Evolutionary conservation across 306 rosid species (phyloP).

Genomic region (Quercus alba): DNA sequence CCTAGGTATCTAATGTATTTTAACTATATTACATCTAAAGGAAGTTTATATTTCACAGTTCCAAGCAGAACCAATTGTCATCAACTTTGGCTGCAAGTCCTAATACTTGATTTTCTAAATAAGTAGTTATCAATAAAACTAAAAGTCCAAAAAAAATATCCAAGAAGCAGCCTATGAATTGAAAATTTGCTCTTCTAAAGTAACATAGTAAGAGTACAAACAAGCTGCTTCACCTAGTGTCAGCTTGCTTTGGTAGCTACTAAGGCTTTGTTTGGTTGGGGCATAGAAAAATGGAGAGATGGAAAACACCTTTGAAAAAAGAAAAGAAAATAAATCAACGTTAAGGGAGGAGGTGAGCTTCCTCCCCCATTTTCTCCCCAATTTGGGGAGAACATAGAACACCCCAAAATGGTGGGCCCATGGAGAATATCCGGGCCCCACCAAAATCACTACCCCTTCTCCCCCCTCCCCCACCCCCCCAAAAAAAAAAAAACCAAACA

Average conservation of each 20-base stretch:
- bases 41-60: not conserved
- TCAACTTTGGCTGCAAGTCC: not conserved
- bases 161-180: not conserved
- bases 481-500: too few species aligned
- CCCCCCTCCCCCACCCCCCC: too few species aligned
- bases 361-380: too few species aligned
- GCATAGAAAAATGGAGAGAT: too few species aligned
- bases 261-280: too few species aligned
- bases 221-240: not conserved
- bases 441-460: too few species aligned
- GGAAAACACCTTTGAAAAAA: too few species aligned
- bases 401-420: too few species aligned
- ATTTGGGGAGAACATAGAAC: too few species aligned
- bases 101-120: not conserved
- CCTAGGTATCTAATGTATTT: not conserved
- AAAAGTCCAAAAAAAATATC: not conserved
- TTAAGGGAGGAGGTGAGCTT: too few species aligned
- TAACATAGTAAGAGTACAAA: not conserved
- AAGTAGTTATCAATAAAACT: not conserved
- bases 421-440: too few species aligned
- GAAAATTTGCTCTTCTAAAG: not conserved
- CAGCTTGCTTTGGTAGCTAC: not conserved
- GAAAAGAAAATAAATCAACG: too few species aligned
- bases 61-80: not conserved
- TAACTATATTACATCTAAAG: not conserved